A percentile compares a stretch with the other conserved stretches of the same genome.
Evolutionary conservation across 2,329 filamentous ascomycete genomes (phyloP).

Genomic region (Aulographum hederae): DNA sequence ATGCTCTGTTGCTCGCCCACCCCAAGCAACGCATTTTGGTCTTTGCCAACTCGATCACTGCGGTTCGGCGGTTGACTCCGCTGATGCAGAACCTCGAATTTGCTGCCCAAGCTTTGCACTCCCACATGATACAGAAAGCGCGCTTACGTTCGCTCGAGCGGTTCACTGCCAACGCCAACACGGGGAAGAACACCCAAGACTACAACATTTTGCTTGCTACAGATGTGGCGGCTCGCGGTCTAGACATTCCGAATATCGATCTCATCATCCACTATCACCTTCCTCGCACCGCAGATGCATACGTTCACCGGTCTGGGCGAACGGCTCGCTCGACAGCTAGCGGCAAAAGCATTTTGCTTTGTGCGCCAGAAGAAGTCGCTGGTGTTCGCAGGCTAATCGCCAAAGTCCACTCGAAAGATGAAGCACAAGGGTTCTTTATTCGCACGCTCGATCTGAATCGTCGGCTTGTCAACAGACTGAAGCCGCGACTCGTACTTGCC

Average conservation of each 20-base stretch:
- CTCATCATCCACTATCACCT: conserved; percentile 91
- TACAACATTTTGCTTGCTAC: conserved; percentile 79
- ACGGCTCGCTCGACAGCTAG: conserved; percentile 67
- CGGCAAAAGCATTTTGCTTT: conserved; percentile 74
- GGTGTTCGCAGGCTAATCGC: conserved; percentile 68
- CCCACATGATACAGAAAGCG: conserved; percentile 89
- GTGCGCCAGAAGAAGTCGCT: conserved; percentile 75
- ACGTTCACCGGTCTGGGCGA: conserved; percentile 87
- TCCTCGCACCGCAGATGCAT: conserved; percentile 76
- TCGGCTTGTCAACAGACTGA: conserved; percentile 56
- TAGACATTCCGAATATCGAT: conserved; percentile 82
- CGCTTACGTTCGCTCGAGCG: conserved; percentile 83
- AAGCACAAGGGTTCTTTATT: conserved; percentile 37
- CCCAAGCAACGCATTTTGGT: conserved; percentile 66
- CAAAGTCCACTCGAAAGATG: conserved; percentile 57
- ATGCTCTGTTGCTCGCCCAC: conserved; percentile 69
- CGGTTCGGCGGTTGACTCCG: conserved; percentile 70
- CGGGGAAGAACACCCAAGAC: no score
- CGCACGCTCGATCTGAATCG: conserved; percentile 70
- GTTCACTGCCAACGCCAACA: conserved; percentile 39
- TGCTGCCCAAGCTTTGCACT: conserved; percentile 64
- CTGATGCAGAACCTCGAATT: conserved; percentile 70
- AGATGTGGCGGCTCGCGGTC: conserved; percentile 80
- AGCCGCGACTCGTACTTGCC: conserved; percentile 59
- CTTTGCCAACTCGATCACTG: conserved; percentile 91